Percentiles rank a stretch among this genome's conserved stretches.
Conservation (phyloP, 371 early-diverging fungal genomes). For the Mucor indicus region DNA sequence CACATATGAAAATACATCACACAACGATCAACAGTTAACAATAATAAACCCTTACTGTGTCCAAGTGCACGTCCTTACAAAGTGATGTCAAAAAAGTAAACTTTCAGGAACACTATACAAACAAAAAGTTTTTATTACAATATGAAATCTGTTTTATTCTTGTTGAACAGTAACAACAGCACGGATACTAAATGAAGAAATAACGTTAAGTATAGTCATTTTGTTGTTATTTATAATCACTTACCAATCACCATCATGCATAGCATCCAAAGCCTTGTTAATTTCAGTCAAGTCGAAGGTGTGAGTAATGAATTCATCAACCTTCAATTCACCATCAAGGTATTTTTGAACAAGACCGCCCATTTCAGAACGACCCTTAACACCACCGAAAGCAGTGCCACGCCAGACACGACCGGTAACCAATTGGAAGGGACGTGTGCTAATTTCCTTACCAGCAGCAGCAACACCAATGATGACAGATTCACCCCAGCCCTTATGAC, state of each 20-base stretch:
- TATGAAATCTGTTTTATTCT: constrained; percentile 7
- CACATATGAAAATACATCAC: too few relatives aligned
- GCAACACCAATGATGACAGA: constrained; percentile 92
- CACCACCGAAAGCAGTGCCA: constrained; percentile 95
- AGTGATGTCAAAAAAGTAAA: neutral
- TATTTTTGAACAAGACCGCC: constrained; percentile 88
- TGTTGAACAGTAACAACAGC: constrained; percentile 49
- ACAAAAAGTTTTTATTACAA: too few relatives aligned
- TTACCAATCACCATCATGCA: constrained; percentile 78
- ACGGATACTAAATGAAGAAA: constrained; percentile 50
- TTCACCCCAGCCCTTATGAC: constrained; percentile 93
- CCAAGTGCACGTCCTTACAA: too few relatives aligned
- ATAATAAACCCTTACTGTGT: too few relatives aligned
- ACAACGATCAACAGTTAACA: too few relatives aligned
- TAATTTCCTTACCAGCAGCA: constrained; percentile 88
- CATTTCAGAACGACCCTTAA: constrained; percentile 92
- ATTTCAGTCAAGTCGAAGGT: constrained; percentile 76
- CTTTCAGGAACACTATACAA: too few relatives aligned
- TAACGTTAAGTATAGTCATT: too few relatives aligned
- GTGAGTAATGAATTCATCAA: constrained; percentile 92
- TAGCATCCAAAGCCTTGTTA: constrained; percentile 90
- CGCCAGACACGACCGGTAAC: constrained; percentile 95
- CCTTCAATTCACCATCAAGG: constrained; percentile 76
- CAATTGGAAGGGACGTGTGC: constrained; percentile 92
- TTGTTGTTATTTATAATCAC: neutral